phyloP scores from a whole-genome alignment of 352 stramenopile species.

The Phytophthora aleatoria region DNA sequence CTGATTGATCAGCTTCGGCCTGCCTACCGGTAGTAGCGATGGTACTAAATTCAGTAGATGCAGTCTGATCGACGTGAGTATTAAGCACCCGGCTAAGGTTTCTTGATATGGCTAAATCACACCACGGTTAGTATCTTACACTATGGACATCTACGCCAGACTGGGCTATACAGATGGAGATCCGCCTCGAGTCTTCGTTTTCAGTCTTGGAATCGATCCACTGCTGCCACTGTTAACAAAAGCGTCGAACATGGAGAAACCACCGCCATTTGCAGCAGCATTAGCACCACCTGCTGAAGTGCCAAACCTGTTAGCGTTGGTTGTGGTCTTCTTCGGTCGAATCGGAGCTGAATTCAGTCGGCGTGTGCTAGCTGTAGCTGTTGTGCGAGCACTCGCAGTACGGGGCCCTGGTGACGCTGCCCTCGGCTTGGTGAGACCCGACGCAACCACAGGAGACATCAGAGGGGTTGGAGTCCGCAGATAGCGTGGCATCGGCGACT shows the following conservation, averaged over 20 bases:
- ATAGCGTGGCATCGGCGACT: conserved; percentile 48
- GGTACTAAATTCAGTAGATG: conserved; percentile 20
- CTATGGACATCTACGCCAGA: conserved; percentile 17
- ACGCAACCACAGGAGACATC: conserved; percentile 37
- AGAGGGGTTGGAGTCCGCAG: conserved; percentile 39
- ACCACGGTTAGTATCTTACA: conserved; percentile 34
- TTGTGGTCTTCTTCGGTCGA: conserved; percentile 43
- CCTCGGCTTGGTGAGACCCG: conserved; percentile 26
- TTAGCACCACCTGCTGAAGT: conserved; percentile 27
- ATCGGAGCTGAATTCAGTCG: conserved; percentile 48
- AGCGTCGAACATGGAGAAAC: conserved; percentile 70
- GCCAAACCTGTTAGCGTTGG: conserved; percentile 44
- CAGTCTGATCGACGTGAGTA: conserved; percentile 6
- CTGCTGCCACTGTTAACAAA: conserved; percentile 64
- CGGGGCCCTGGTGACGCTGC: conserved; percentile 29
- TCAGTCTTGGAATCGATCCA: conserved; percentile 56
- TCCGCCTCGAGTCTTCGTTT: conserved; percentile 31
- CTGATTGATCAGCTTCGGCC: background rate
- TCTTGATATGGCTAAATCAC: conserved; percentile 6
- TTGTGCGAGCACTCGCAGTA: conserved; percentile 17
- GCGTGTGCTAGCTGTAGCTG: conserved; percentile 30
- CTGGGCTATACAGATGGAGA: conserved; percentile 33
- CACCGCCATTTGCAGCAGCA: conserved; percentile 16
- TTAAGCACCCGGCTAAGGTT: background rate
- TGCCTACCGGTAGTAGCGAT: no score